Conservation (phyloP, 306 rosid genomes). For the Hippophae gyantsensis region DNA sequence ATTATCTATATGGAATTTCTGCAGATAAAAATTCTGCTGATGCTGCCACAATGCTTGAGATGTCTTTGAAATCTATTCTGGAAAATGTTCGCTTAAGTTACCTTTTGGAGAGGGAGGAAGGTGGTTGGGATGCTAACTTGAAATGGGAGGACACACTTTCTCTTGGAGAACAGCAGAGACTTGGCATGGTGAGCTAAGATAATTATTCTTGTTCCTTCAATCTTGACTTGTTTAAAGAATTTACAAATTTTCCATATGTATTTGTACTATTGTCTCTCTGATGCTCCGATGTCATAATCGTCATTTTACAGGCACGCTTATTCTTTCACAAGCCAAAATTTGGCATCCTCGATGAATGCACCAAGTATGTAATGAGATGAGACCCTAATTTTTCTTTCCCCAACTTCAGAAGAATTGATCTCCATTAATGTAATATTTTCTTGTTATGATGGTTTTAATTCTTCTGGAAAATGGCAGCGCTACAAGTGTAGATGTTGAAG, state of each 20-base stretch:
- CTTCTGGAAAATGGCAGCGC: constrained; percentile 52
- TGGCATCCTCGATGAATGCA: constrained; percentile 95
- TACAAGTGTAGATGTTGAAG: constrained; percentile 95
- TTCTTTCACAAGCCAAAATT: constrained; percentile 92
- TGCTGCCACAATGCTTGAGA: constrained; percentile 41
- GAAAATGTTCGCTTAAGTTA: constrained; percentile 82
- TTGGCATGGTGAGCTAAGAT: constrained; percentile 75
- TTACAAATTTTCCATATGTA: constrained; percentile 13
- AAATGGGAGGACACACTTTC: constrained; percentile 94
- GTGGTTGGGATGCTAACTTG: constrained; percentile 82
- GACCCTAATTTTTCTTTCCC: not conserved
- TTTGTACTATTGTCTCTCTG: not conserved
- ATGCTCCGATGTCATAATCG: constrained; percentile 20
- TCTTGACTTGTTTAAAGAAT: constrained; percentile 4
- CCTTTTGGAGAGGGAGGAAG: constrained; percentile 76
- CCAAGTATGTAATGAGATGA: constrained; percentile 61
- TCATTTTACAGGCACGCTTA: constrained; percentile 67
- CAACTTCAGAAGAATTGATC: not conserved
- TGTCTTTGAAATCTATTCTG: constrained; percentile 56
- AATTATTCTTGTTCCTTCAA: not conserved
- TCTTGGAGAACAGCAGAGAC: constrained; percentile 97
- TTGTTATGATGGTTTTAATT: not conserved
- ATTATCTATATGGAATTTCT: constrained; percentile 17
- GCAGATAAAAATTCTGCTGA: constrained; percentile 43
- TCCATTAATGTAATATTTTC: not conserved